Evolutionary conservation across 2,329 filamentous ascomycete species (phyloP), one percentile per base, ranked within the genome.

Genomic region (Phyllosticta capitalensis): DNA sequence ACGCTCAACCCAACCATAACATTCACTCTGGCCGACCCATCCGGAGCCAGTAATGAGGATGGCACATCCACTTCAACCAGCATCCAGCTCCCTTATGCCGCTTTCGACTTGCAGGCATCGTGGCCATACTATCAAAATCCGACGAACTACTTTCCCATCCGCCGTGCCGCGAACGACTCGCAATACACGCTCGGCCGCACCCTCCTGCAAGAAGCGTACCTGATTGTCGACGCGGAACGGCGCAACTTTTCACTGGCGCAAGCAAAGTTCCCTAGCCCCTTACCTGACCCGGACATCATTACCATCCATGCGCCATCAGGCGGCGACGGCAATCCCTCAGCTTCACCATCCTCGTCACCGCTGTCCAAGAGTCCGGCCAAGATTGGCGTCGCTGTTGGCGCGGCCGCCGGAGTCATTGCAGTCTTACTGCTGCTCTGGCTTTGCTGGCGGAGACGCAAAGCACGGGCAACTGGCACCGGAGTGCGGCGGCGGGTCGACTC

Each of bases 141-240:
- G 1, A 54, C 48, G 0, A 17, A 22, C 59, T 75, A 75, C 61
- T 76, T 76, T 55, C 73, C 74, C 1, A 65, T 76, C 9, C 67
- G 68, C 51, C 64, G 67, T 10, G 74, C 73, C 7, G 65, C 66
- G 2, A 73, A 74, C 51, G 68, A 74, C 19, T 66, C 64, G 2
- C 58, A 60, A 30, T 56, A 60, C 54, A 48, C 30, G 20, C 61
- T 75, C 2, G 72, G 72, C 1, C 69, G 72, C 2, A 65, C 71
- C 0, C 69, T 75, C 19, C 60, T 75, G 0, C 72, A 75, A 54
- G 71, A 74, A 61, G 67, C 72, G 1, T 74, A 75, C 51, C 61
- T 75, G 3, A 53, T 71, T 26, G 72, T 73, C 14, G 71, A 74
- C 55, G 72, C 73, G 54, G 71, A 74, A 22, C 65, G 66, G 1